Evolutionary conservation across 108 stramenopile genomes (phyloP), one percentile per base, ranked within the genome.

Genomic region (Nitzschia sp.): DNA sequence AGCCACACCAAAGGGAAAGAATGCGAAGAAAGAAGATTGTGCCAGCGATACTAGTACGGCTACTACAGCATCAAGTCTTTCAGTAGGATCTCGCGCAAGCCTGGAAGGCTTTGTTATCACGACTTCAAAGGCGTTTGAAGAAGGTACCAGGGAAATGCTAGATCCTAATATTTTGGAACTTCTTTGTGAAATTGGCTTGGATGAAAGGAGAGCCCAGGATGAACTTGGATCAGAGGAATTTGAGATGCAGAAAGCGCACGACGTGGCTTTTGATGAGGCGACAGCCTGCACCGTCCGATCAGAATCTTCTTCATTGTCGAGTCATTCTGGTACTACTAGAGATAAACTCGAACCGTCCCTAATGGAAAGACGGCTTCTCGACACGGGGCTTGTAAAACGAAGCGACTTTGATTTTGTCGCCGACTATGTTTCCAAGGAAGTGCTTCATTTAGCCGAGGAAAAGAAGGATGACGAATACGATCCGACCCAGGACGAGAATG

Each of bases 341-440:
- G 23, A 26, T 16, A 17, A 8, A 28, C 5, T 4, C 2, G 27
- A 25, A 5, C 55, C 6, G 2, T 32, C 27, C 30, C 30, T 56
- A 6, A 56, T 56, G 55, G 55, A 56, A 30, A 22, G 21, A 56
- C 4, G 55, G 15, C 55, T 56, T 8, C 55, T 56, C 21, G 55
- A 25, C 27, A 56, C 55, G 5, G 55, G 55, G 30, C 13, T 32
- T 5, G 55, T 56, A 2, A 56, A 29, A 9, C 55, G 28, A 28
- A 28, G 41, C 21, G 70, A 61, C 19, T 62, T 71, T 62, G 45
- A 46, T 1, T 71, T 71, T 41, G 59, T 71, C 21, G 1, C 25
- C 9, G 70, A 71, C 53, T 32, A 47, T 45, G 70, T 71, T 4
- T 71, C 70, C n/a, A 71, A 71, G 29, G 70, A 71, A 35, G 70